phyloP scores from a whole-genome alignment of 495 filamentous ascomycete species.

The Darksidea phi region DNA sequence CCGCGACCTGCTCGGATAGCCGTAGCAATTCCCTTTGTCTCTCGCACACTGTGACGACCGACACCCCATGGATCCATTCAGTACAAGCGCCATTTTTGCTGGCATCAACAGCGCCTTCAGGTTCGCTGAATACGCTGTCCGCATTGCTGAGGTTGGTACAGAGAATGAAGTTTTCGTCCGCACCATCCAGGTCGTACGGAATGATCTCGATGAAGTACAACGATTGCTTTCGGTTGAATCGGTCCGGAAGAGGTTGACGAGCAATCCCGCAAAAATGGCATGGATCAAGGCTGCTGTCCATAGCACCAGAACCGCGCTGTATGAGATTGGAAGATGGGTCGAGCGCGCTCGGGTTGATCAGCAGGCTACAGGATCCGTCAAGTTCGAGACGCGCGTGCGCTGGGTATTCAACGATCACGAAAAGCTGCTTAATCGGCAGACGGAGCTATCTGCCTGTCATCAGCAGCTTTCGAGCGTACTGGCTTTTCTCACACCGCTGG shows the following conservation, averaged over 20 bases:
- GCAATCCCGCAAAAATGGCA: conserved; percentile 11
- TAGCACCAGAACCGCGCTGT: conserved; percentile 13
- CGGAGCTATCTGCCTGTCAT: conserved; percentile 21
- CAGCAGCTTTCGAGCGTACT: conserved; percentile 24
- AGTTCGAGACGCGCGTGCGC: conserved; percentile 9
- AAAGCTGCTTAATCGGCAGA: conserved; percentile 21
- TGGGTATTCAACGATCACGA: conserved; percentile 29
- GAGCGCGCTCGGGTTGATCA: conserved; percentile 20
- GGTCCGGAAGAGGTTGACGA: conserved; percentile 6
- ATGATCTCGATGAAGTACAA: conserved; percentile 17
- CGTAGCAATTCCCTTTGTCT: neutral
- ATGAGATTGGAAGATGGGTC: conserved; percentile 25
- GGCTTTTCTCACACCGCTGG: conserved; percentile 14
- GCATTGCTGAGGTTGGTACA: conserved; percentile 17
- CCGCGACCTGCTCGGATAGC: neutral
- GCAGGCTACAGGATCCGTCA: conserved; percentile 15
- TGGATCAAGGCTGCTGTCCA: conserved; percentile 20
- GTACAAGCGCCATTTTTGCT: conserved; percentile 5
- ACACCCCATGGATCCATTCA: conserved; percentile 15
- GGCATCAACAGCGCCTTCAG: conserved; percentile 15
- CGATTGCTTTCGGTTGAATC: conserved; percentile 7
- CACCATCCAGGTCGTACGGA: conserved; percentile 15
- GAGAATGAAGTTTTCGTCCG: conserved; percentile 31
- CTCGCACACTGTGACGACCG: neutral
- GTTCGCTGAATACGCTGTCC: conserved; percentile 21